A percentile compares a stretch with the other conserved stretches of the same genome.
Evolutionary conservation across 192 early-diverging fungal genomes (phyloP).

Genomic region (Gigaspora rosea): DNA sequence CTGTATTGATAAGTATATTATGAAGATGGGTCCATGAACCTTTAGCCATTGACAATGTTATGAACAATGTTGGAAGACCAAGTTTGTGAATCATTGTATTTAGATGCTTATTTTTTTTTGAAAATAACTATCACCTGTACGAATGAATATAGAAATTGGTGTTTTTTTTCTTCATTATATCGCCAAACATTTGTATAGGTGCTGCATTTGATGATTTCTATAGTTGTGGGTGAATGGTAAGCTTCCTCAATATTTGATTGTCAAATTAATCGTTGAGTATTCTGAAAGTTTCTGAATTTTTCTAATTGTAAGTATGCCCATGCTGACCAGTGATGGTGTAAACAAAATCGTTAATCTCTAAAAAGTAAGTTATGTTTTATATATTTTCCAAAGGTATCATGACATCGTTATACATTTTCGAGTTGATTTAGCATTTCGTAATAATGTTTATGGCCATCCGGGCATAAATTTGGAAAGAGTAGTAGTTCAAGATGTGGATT

Average conservation of each 20-base stretch:
- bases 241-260: background rate
- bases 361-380: background rate
- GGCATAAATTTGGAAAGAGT: background rate
- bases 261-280: background rate
- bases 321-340: background rate
- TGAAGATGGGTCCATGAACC: too few species aligned
- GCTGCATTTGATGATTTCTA: background rate
- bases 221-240: too few species aligned
- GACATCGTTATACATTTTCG: background rate
- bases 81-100: too few species aligned
- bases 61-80: too few species aligned
- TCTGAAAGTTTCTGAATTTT: too few species aligned
- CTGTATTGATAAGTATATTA: too few species aligned
- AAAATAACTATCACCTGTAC: too few species aligned
- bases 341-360: background rate
- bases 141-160: background rate
- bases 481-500: too few species aligned
- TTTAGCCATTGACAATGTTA: too few species aligned
- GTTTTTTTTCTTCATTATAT: background rate
- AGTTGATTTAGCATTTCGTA: background rate
- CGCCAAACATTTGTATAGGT: background rate
- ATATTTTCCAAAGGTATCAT: conserved; percentile 15
- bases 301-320: too few species aligned
- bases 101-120: too few species aligned
- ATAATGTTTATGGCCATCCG: conserved; percentile 6